Percentiles rank a stretch among this genome's conserved stretches.
phyloP scores from a whole-genome alignment of 495 filamentous ascomycete genomes.

The Penicillium longicatenatum region DNA sequence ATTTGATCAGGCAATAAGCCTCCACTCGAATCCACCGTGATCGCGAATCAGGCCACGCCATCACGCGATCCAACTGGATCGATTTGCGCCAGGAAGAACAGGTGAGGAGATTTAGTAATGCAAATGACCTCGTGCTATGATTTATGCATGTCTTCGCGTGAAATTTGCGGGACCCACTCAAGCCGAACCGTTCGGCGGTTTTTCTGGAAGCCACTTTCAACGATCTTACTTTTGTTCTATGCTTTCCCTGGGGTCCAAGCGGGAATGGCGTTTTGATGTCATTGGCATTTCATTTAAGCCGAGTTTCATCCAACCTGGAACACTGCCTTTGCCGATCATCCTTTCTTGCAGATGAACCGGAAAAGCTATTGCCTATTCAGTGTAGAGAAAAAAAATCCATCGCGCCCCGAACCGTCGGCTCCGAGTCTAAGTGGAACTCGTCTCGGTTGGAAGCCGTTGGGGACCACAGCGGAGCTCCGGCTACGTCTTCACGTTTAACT shows the following conservation, averaged over 20 bases:
- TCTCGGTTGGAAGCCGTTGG: slow-evolving; percentile 22
- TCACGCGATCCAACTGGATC: slow-evolving; percentile 11
- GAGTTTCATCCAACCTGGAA: not conserved
- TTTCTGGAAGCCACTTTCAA: slow-evolving; percentile 7
- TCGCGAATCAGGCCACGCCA: slow-evolving; percentile 21
- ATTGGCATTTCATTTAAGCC: not conserved
- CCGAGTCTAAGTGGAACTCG: slow-evolving; percentile 19
- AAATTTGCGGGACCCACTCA: slow-evolving; percentile 11
- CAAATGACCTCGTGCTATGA: not conserved
- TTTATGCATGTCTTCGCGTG: not conserved
- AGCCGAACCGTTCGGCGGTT: slow-evolving; percentile 6
- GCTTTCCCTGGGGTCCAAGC: not conserved
- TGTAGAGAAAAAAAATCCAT: slow-evolving; percentile 3
- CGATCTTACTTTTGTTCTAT: not conserved
- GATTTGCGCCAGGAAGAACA: not conserved
- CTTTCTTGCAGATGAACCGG: no score
- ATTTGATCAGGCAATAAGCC: slow-evolving; percentile 21
- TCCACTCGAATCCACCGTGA: slow-evolving; percentile 7
- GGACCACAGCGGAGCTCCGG: slow-evolving; percentile 23
- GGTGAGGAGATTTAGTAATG: not conserved
- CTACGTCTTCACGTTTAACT: not conserved
- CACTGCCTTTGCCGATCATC: no score
- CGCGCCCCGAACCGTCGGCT: slow-evolving; percentile 20
- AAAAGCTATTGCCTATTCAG: not conserved
- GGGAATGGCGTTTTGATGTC: not conserved